A percentile compares a stretch with the other conserved stretches of the same genome.
phyloP scores from a whole-genome alignment of 2,329 filamentous ascomycete species.

The Diaporthe capsici region DNA sequence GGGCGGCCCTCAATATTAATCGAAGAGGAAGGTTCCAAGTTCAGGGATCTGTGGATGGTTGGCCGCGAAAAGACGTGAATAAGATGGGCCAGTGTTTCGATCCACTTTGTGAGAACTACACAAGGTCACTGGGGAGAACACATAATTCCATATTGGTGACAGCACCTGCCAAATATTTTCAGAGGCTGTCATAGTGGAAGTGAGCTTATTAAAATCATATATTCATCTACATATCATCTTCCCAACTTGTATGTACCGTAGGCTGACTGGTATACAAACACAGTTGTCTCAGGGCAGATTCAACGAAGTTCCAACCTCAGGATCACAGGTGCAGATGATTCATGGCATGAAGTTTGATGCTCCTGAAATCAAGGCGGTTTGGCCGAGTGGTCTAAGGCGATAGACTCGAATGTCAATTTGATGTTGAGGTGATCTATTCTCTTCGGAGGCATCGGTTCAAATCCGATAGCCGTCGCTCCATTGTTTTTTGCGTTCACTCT shows the following conservation, averaged over 20 bases:
- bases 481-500: neutral
- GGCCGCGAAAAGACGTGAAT: neutral
- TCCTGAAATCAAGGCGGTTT: too few species aligned
- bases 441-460: constrained; percentile 46
- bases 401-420: constrained; percentile 52
- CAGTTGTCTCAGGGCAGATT: too few species aligned
- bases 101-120: too few species aligned
- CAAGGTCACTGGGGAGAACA: too few species aligned
- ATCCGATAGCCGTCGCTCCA: constrained; percentile 40
- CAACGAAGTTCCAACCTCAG: too few species aligned
- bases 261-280: too few species aligned
- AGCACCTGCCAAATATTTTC: too few species aligned
- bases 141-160: neutral
- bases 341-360: too few species aligned
- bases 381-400: constrained; percentile 36
- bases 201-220: neutral
- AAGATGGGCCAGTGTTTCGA: too few species aligned
- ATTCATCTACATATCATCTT: neutral
- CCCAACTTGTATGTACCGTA: neutral
- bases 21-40: constrained; percentile 18
- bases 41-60: constrained; percentile 37
- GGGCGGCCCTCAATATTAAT: constrained; percentile 41
- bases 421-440: constrained; percentile 40
- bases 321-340: too few species aligned
- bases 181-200: too few species aligned